A percentile compares a stretch with the other conserved stretches of the same genome.
Conservation (phyloP, 257 asterid species). For the Coffea eugenioides region DNA sequence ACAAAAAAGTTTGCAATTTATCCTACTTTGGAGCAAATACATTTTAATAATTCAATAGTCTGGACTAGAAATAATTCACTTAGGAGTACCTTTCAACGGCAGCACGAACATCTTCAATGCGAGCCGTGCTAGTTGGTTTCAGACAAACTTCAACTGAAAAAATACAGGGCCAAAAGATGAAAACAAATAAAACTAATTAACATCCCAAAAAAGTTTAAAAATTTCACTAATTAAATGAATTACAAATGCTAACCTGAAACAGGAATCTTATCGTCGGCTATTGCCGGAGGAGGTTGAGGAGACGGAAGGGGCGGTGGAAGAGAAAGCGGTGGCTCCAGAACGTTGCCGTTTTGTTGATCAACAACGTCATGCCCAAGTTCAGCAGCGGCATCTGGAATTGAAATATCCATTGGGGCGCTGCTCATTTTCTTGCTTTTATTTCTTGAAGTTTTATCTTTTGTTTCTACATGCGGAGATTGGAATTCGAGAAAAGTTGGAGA, state of each 20-base stretch:
- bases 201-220: slow-evolving; percentile 7
- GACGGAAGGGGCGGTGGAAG: slow-evolving; percentile 28
- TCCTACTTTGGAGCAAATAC: not conserved
- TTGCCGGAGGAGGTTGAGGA: slow-evolving; percentile 26
- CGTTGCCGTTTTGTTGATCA: slow-evolving; percentile 40
- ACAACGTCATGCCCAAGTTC: slow-evolving; percentile 15
- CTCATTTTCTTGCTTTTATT: slow-evolving; percentile 18
- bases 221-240: not conserved
- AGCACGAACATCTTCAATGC: slow-evolving; percentile 57
- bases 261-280: slow-evolving; percentile 50
- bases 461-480: not conserved
- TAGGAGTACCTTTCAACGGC: slow-evolving; percentile 69
- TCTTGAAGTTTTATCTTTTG: not conserved
- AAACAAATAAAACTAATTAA: not conserved
- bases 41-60: not conserved
- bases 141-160: slow-evolving; percentile 82
- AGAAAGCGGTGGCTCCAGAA: slow-evolving; percentile 41
- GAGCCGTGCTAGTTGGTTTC: slow-evolving; percentile 74
- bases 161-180: not conserved
- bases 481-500: not conserved
- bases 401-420: slow-evolving; percentile 89
- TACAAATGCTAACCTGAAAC: slow-evolving; percentile 56
- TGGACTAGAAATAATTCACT: not conserved
- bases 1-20: no score
- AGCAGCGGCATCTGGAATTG: slow-evolving; percentile 38